phyloP scores from a whole-genome alignment of 225 moss, liverwort and hornwort genomes.

The Thuidium tamariscinum region DNA sequence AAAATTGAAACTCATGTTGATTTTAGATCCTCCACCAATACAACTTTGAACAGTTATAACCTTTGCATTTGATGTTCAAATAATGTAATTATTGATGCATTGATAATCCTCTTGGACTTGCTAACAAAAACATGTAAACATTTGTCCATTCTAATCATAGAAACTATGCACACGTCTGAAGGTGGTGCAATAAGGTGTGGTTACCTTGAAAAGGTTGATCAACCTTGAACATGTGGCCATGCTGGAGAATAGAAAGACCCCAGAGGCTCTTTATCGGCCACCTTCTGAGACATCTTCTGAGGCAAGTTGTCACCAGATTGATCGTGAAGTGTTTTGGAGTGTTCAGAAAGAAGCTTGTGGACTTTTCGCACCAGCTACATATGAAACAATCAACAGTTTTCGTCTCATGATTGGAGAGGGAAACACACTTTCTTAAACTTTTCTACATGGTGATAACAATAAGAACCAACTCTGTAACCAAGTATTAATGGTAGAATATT shows the following conservation, averaged over 20 bases:
- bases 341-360: slow-evolving; percentile 53
- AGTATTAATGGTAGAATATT: background rate
- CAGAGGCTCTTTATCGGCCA: slow-evolving; percentile 7
- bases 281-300: slow-evolving; percentile 14
- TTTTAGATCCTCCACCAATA: background rate
- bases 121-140: background rate
- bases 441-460: background rate
- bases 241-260: slow-evolving; percentile 66
- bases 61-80: background rate
- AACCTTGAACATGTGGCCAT: slow-evolving; percentile 60
- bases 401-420: background rate
- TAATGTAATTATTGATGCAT: background rate
- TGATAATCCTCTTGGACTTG: background rate
- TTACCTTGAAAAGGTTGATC: background rate
- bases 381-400: background rate
- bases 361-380: slow-evolving; percentile 69
- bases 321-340: slow-evolving; percentile 37
- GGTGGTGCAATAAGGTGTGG: too few species aligned
- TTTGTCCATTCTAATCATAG: background rate
- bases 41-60: background rate
- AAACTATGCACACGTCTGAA: background rate
- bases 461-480: background rate
- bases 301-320: slow-evolving; percentile 51
- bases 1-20: background rate
- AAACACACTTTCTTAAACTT: background rate